Conservation (phyloP, 148 eudicot genomes). For the Simmondsia chinensis region DNA sequence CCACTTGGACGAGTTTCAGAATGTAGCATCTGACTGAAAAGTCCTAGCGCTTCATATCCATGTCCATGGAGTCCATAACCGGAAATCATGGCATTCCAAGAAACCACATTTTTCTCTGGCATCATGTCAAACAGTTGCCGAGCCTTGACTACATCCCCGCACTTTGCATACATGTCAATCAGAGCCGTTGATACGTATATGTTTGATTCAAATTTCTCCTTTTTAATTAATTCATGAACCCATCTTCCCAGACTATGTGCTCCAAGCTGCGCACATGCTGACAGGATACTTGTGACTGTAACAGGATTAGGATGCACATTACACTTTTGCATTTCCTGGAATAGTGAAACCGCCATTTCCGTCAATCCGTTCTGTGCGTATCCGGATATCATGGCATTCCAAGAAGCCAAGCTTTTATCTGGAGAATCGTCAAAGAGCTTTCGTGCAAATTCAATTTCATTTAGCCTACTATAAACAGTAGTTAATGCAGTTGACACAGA, state of each 20-base stretch:
- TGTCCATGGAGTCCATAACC: constrained; percentile 83
- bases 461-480: constrained; percentile 57
- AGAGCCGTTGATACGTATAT: constrained; percentile 61
- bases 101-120: constrained; percentile 55
- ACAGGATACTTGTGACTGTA: constrained; percentile 61
- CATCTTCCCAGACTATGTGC: constrained; percentile 64
- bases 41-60: constrained; percentile 44
- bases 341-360: constrained; percentile 54
- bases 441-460: constrained; percentile 57
- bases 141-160: constrained; percentile 61
- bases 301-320: constrained; percentile 55
- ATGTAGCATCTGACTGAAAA: constrained; percentile 41
- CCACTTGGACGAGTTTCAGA: constrained; percentile 37
- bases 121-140: constrained; percentile 39
- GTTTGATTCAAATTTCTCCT: constrained; percentile 40
- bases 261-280: constrained; percentile 83
- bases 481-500: constrained; percentile 69
- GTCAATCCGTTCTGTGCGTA: constrained; percentile 68
- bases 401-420: constrained; percentile 52
- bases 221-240: constrained; percentile 51
- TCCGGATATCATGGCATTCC: constrained; percentile 92
- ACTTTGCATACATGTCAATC: constrained; percentile 79
- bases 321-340: constrained; percentile 53
- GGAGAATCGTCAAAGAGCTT: constrained; percentile 57
- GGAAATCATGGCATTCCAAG: constrained; percentile 88